Percentiles rank a stretch among this genome's conserved stretches.
These are phyloP conservation scores for Chlamydomonas asymmetrica DNA, from an alignment of 139 green algal species.

Conservation along the genomic window DNA sequence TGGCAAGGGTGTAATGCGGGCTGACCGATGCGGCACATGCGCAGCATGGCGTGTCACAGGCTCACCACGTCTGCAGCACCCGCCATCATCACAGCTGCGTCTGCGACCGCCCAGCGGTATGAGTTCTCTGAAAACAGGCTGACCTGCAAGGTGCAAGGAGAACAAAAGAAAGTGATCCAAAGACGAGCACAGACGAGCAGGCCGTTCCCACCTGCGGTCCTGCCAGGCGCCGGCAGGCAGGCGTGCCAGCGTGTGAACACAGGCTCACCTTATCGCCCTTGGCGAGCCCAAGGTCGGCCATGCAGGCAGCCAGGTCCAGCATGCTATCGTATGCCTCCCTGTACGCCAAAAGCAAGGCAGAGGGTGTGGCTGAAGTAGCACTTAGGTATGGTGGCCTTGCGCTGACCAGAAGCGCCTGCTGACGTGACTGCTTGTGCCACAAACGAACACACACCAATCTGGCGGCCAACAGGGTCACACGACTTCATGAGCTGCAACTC, in stretches of 20 bases:
- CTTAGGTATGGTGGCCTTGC: neutral
- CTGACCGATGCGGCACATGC: neutral
- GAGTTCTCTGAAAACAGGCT: conserved; percentile 86
- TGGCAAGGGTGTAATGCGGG: neutral
- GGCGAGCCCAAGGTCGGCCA: conserved; percentile 53
- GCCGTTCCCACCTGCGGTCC: too few relatives aligned
- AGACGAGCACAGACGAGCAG: neutral
- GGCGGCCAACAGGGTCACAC: neutral
- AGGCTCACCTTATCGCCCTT: conserved; percentile 42
- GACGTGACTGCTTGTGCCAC: neutral
- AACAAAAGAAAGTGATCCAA: neutral
- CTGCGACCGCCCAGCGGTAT: conserved; percentile 82
- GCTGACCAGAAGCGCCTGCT: neutral
- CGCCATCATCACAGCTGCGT: conserved; percentile 78
- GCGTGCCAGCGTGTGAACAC: neutral
- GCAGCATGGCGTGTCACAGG: too few relatives aligned
- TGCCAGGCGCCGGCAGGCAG: neutral
- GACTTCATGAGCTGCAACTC: neutral
- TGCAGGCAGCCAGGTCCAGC: conserved; percentile 51
- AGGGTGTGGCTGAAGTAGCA: neutral
- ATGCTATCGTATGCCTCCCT: conserved; percentile 57
- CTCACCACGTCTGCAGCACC: conserved; percentile 68
- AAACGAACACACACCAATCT: neutral
- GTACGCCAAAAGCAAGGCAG: neutral
- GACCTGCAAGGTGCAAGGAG: conserved; percentile 39